A percentile compares a stretch with the other conserved stretches of the same genome.
Evolutionary conservation across 2,329 filamentous ascomycete species (phyloP).

Genomic region (Cladosporium sp.): DNA sequence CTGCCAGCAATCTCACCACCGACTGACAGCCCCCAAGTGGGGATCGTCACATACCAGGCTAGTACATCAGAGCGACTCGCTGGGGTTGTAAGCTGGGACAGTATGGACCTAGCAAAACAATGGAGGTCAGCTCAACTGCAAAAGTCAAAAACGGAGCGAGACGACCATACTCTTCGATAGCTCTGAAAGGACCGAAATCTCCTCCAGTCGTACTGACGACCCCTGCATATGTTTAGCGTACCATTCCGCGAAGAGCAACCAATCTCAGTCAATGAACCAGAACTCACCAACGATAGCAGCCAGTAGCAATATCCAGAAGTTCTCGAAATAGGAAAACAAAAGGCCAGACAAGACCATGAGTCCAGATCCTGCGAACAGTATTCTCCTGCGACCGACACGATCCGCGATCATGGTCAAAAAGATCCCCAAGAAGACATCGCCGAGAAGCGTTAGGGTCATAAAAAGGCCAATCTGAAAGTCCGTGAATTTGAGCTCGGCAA

Average conservation of each 20-base stretch:
- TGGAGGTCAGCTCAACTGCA: conserved; percentile 50
- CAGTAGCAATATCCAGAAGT: conserved; percentile 37
- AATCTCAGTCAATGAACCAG: neutral
- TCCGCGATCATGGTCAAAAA: conserved; percentile 37
- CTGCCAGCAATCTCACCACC: conserved; percentile 57
- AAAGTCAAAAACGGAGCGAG: neutral
- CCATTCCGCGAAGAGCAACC: neutral
- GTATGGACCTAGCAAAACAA: conserved; percentile 39
- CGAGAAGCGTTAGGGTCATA: conserved; percentile 35
- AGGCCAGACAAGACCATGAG: conserved; percentile 36
- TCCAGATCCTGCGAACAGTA: conserved; percentile 33
- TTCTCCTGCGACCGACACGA: conserved; percentile 34
- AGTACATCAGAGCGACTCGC: conserved; percentile 62
- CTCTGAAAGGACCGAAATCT: conserved; percentile 68
- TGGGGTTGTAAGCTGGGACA: conserved; percentile 61
- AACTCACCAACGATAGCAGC: conserved; percentile 29
- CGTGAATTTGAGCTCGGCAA: conserved; percentile 35
- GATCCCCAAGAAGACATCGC: conserved; percentile 38
- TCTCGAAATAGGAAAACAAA: conserved; percentile 34
- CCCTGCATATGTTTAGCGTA: conserved; percentile 22
- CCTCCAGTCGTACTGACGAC: conserved; percentile 48
- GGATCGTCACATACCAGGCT: conserved; percentile 63
- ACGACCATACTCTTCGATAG: conserved; percentile 57
- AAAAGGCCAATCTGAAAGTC: conserved; percentile 37
- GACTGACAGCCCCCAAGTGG: conserved; percentile 56